Conservation (phyloP, 2,329 filamentous ascomycete genomes). For the Graphilbum sp. region DNA sequence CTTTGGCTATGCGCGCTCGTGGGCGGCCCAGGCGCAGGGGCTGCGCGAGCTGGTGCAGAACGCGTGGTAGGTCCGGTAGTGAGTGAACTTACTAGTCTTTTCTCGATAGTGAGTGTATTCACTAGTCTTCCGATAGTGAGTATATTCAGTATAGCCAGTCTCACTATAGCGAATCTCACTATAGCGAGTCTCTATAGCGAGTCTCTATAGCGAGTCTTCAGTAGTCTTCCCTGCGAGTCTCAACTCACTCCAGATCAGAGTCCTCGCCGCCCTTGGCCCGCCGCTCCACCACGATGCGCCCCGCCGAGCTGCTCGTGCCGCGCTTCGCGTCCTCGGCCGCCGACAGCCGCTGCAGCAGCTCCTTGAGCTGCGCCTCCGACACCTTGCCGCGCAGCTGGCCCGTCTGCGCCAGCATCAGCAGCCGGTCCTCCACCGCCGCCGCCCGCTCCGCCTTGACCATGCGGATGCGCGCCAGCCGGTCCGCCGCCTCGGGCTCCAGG, state of each 20-base stretch:
- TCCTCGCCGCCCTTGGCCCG: slow-evolving; percentile 65
- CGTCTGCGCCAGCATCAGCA: slow-evolving; percentile 78
- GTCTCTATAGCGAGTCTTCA: no score
- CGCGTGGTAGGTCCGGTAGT: slow-evolving; percentile 1
- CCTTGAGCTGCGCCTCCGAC: slow-evolving; percentile 84
- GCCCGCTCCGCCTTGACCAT: slow-evolving; percentile 90
- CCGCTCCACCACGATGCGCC: slow-evolving; percentile 75
- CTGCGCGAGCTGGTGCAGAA: slow-evolving; percentile 8
- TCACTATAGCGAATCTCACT: no score
- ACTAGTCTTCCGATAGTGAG: no score
- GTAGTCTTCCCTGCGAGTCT: no score
- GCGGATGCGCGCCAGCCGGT: slow-evolving; percentile 84
- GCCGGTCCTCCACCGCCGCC: slow-evolving; percentile 74
- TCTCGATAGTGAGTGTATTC: no score
- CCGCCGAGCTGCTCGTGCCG: slow-evolving; percentile 31
- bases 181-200: no score
- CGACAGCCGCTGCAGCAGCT: slow-evolving; percentile 69
- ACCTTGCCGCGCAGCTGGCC: slow-evolving; percentile 81
- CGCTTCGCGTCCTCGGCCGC: slow-evolving; percentile 61
- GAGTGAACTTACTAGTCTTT: no score
- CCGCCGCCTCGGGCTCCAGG: slow-evolving; percentile 82
- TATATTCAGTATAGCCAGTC: no score
- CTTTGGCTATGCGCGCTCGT: slow-evolving; percentile 36
- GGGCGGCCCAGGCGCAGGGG: slow-evolving; percentile 4
- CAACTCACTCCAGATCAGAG: slow-evolving; percentile 29